These are phyloP conservation scores for Ensete ventricosum DNA, from an alignment of 176 grass and related monocot genomes.

Conservation along the genomic window DNA sequence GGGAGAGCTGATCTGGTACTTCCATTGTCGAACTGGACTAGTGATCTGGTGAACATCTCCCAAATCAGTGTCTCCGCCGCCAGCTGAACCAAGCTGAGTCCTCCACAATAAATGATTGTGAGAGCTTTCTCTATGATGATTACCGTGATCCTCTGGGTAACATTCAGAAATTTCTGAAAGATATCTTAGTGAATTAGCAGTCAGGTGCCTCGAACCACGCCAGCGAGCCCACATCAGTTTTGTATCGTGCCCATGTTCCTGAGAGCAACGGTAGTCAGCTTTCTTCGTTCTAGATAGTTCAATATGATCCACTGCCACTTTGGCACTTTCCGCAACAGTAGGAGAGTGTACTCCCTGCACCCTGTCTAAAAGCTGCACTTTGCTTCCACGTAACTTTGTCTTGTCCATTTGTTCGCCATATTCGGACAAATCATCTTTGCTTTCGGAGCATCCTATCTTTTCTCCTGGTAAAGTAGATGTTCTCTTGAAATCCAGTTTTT, in stretches of 20 bases:
- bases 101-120: not conserved
- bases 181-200: not conserved
- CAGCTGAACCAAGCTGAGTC: slow-evolving; percentile 6
- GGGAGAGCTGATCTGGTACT: slow-evolving; percentile 24
- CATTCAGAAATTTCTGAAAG: not conserved
- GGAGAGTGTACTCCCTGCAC: slow-evolving; percentile 22
- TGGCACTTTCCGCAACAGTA: slow-evolving; percentile 5
- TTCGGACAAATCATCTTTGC: slow-evolving; percentile 26
- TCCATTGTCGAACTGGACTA: slow-evolving; percentile 27
- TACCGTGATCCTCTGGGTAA: not conserved
- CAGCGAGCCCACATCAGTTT: not conserved
- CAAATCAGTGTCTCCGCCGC: slow-evolving; percentile 6
- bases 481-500: slow-evolving; percentile 22
- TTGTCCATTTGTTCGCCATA: slow-evolving; percentile 24
- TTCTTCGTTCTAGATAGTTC: slow-evolving; percentile 28
- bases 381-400: slow-evolving; percentile 18
- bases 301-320: slow-evolving; percentile 22
- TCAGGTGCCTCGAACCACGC: not conserved
- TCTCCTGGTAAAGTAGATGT: slow-evolving; percentile 21
- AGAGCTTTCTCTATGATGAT: not conserved
- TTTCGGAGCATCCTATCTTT: slow-evolving; percentile 38
- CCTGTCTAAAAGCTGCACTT: slow-evolving; percentile 19
- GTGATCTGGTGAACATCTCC: slow-evolving; percentile 18
- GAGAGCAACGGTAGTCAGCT: not conserved
- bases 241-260: not conserved